Base-by-base conservation (phyloP, 352 stramenopile species). In the Blastocystis sp. region DNA sequence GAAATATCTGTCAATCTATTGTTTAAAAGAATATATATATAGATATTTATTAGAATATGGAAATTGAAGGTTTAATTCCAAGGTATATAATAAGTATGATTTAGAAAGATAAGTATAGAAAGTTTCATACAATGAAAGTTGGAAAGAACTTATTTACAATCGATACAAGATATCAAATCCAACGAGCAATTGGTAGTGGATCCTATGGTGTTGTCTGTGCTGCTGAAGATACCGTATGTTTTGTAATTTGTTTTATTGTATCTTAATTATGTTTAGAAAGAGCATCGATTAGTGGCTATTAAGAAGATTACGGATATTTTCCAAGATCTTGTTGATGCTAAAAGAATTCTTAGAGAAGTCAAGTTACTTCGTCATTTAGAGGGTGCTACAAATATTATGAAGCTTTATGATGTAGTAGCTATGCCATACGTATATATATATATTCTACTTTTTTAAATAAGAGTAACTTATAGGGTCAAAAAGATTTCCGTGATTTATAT, bases 221-320 rank as follows among this genome's bases (percentile, higher is more conserved):
- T 5, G 49, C 49, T 36, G 49, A 47, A 24, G 49, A 59, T 25
- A 25, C 35, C 13, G 32, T 47, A 21, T n/a, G 31, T 0, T 10
- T 25, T 52, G 9, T 39, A 4, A 0, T 2, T 18, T 18, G 3
- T 7, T 5, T 10, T 19, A 19, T 2, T 30, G 37, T 36, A 7
- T 10, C 10, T n/a, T 46, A 6, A n/a, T n/a, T n/a, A n/a, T n/a
- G n/a, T n/a, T n/a, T 41, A 86, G 78, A 43, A 81, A 1, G 72
- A 73, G 3, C 74, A 74, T 13, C 75, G 77, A 45, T 82, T 82
- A 56, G 77, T 87, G 28, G 79, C 79, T 25, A 85, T 87, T 57
- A 87, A 87, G 72, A 86, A 83, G 66, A 82, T 87, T 67, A 81
- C 75, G 2, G 75, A 83, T 64, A 73, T 83, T 11, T 86, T 86